A percentile compares a stretch with the other conserved stretches of the same genome.
Evolutionary conservation across 1,284 basidiomycete species (phyloP).

Genomic region (Puccinia novopanici): DNA sequence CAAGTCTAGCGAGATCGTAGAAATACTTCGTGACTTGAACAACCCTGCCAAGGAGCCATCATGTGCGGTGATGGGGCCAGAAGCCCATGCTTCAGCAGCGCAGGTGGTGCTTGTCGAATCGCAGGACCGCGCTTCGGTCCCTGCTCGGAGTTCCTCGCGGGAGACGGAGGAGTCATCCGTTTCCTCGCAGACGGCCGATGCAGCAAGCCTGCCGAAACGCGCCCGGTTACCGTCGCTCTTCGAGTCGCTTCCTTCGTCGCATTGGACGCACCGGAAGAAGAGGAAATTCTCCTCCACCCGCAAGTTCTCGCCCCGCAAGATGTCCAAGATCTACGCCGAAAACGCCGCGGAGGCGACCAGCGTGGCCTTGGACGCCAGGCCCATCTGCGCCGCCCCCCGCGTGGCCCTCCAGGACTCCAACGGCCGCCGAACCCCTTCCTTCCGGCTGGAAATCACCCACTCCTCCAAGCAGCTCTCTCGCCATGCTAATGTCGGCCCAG

Average conservation of each 20-base stretch:
- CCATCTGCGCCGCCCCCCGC: not conserved
- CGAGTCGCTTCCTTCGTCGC: not conserved
- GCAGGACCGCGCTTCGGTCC: not conserved
- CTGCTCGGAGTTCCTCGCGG: not conserved
- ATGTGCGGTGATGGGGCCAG: not conserved
- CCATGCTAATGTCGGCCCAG: not conserved
- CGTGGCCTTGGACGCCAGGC: too few species aligned
- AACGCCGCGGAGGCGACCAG: not conserved
- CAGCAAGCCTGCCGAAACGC: not conserved
- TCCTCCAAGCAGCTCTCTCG: not conserved
- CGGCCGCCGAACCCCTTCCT: constrained; percentile 26
- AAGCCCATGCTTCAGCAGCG: not conserved
- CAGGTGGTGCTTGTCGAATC: not conserved
- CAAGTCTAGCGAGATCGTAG: constrained; percentile 22
- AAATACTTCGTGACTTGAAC: constrained; percentile 35
- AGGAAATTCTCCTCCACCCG: not conserved
- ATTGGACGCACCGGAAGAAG: not conserved
- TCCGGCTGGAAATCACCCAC: not conserved
- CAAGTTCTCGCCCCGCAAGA: constrained; percentile 5
- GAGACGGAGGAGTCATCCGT: not conserved
- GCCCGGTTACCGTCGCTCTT: not conserved
- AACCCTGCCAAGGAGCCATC: not conserved
- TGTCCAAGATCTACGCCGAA: constrained; percentile 10
- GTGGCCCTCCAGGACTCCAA: constrained; percentile 12
- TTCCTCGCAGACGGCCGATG: not conserved